Evolutionary conservation across 148 eudicot species (phyloP).

Genomic region (Rhododendron ovatum): DNA sequence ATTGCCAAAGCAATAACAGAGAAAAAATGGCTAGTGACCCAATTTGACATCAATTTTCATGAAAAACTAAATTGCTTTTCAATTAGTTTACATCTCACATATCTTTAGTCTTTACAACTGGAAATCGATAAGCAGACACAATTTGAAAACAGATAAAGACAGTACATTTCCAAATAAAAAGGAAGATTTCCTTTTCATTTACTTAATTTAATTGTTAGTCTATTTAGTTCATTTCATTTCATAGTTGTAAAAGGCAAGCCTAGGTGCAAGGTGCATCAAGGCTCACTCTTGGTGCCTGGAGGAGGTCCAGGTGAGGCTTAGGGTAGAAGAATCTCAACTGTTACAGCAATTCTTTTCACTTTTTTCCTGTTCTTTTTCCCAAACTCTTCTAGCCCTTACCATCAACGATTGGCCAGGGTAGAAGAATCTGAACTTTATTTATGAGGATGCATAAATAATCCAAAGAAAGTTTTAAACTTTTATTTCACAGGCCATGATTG

Average conservation of each 20-base stretch:
- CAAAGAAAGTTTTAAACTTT: background rate
- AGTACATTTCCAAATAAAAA: background rate
- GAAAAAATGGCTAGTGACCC: background rate
- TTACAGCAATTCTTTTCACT: background rate
- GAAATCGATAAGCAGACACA: background rate
- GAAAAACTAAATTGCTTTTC: background rate
- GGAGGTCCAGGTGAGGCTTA: background rate
- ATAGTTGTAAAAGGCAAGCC: background rate
- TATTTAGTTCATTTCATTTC: background rate
- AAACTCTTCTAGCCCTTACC: background rate
- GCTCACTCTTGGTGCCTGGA: background rate
- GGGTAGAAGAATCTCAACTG: background rate
- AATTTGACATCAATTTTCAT: conserved; percentile 1
- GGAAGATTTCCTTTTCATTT: background rate
- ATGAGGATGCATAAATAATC: background rate
- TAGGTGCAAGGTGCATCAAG: background rate
- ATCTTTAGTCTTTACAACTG: background rate
- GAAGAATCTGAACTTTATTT: background rate
- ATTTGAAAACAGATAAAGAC: background rate
- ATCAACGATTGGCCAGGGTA: background rate
- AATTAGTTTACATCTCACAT: background rate
- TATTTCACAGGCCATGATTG: background rate
- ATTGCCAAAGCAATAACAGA: background rate
- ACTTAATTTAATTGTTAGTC: background rate
- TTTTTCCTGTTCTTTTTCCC: background rate